Percentiles rank a stretch among this genome's conserved stretches.
Conservation (phyloP, 768 basidiomycete species). For the Gymnopilus dilepis region DNA sequence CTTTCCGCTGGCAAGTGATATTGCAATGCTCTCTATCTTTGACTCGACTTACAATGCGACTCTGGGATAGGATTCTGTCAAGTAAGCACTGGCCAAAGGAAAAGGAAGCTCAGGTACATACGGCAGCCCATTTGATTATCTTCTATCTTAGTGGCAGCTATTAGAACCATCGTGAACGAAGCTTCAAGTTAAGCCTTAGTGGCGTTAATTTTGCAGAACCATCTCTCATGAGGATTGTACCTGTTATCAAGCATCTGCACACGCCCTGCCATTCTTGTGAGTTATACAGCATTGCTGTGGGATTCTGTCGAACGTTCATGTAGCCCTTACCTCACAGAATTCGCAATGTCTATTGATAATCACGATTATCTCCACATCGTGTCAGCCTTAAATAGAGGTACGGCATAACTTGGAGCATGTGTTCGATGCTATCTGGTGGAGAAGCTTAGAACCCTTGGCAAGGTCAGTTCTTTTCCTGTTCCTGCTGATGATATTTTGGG, state of each 20-base stretch:
- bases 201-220: no score
- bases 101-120: not conserved
- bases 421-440: not conserved
- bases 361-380: not conserved
- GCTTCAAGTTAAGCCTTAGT: no score
- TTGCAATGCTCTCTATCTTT: not conserved
- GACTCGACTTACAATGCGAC: not conserved
- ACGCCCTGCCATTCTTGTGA: no score
- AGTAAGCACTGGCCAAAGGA: not conserved
- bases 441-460: not conserved
- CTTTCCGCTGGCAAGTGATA: no score
- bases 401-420: not conserved
- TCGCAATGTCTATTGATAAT: not conserved
- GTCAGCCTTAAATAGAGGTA: not conserved
- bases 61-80: not conserved
- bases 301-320: no score
- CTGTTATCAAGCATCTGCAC: no score
- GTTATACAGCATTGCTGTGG: no score
- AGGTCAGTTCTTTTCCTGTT: not conserved
- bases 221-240: no score
- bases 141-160: not conserved
- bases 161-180: no score
- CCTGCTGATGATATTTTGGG: not conserved
- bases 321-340: not conserved
- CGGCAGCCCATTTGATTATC: not conserved